phyloP scores from a whole-genome alignment of 805 yeast genomes.

The Hanseniaspora lindneri region DNA sequence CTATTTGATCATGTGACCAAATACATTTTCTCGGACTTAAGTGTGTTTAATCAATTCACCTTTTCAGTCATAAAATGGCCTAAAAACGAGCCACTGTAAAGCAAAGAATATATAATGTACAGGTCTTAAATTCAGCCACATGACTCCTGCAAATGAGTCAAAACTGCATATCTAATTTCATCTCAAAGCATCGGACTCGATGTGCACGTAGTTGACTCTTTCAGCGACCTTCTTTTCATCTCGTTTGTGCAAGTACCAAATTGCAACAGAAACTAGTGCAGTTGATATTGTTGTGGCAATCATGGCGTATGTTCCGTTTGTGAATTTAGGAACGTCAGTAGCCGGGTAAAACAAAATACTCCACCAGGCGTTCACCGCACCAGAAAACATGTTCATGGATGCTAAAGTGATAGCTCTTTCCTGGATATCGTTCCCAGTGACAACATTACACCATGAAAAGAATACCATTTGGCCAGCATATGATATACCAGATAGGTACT shows the following conservation, averaged over 20 bases:
- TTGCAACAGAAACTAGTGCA: constrained; percentile 31
- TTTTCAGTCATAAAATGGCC: no score
- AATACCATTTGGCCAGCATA: constrained; percentile 51
- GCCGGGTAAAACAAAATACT: constrained; percentile 43
- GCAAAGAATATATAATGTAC: no score
- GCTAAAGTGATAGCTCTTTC: constrained; percentile 55
- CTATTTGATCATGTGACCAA: no score
- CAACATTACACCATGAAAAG: constrained; percentile 54
- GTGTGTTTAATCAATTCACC: no score
- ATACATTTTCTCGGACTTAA: no score
- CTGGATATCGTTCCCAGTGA: constrained; percentile 47
- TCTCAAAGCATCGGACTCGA: constrained; percentile 9
- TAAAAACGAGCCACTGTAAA: no score
- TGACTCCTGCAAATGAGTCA: no score
- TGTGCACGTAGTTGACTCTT: constrained; percentile 20
- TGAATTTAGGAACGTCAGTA: constrained; percentile 39
- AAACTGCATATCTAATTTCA: no score
- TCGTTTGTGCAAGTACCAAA: constrained; percentile 35
- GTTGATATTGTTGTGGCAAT: constrained; percentile 39
- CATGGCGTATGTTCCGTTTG: constrained; percentile 47
- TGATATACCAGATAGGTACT: constrained; percentile 42
- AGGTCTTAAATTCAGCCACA: no score
- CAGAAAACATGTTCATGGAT: constrained; percentile 53
- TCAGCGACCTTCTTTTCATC: constrained; percentile 25
- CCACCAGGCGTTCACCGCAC: constrained; percentile 59